Conservation (phyloP, 1,284 basidiomycete species). For the Cyathus pygmaeus region DNA sequence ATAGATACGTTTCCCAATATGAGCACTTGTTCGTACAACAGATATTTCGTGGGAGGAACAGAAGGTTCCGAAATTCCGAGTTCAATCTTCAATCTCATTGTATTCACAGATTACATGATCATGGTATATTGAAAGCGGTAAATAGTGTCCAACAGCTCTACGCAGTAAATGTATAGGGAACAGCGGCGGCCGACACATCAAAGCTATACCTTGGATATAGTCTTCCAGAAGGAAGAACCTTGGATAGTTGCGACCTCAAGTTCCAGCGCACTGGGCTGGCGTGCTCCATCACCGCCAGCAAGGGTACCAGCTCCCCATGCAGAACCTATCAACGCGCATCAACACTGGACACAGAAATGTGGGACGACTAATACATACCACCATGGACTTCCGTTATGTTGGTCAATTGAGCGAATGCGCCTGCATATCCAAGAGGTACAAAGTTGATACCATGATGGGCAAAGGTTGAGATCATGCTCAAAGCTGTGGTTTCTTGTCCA, state of each 20-base stretch:
- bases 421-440: constrained; percentile 83
- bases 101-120: too few relatives aligned
- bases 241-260: constrained; percentile 73
- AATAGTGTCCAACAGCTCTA: too few relatives aligned
- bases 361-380: constrained; percentile 55
- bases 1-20: too few relatives aligned
- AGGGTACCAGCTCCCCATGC: constrained; percentile 81
- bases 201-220: constrained; percentile 53
- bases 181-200: too few relatives aligned
- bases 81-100: too few relatives aligned
- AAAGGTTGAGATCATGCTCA: constrained; percentile 77
- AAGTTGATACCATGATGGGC: constrained; percentile 84
- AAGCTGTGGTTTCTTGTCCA: constrained; percentile 78
- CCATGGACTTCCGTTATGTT: constrained; percentile 76
- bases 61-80: too few relatives aligned
- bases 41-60: too few relatives aligned
- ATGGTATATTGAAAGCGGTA: too few relatives aligned
- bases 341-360: too few relatives aligned
- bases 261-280: constrained; percentile 73
- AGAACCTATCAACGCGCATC: constrained; percentile 51
- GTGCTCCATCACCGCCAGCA: constrained; percentile 71
- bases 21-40: too few relatives aligned
- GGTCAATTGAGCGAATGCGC: constrained; percentile 64
- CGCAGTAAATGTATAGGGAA: too few relatives aligned
- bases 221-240: constrained; percentile 68